phyloP scores from a whole-genome alignment of 1,284 basidiomycete species.

The Ustilago xerochloae region DNA sequence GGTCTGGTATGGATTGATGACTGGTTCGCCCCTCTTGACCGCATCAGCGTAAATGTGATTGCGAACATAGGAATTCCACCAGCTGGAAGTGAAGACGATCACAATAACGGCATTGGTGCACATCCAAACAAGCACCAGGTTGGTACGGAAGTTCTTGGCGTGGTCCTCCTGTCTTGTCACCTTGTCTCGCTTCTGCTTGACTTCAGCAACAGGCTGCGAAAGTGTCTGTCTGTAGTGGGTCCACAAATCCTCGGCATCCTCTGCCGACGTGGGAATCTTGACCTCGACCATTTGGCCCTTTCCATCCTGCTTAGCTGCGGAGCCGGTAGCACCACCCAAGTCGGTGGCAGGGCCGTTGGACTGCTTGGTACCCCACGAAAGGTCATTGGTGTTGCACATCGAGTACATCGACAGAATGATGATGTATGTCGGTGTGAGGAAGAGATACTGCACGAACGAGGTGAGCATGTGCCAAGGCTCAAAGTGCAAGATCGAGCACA shows the following conservation, averaged over 20 bases:
- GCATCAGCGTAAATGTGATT: constrained; percentile 33
- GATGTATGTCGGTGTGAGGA: constrained; percentile 63
- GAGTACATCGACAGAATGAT: constrained; percentile 65
- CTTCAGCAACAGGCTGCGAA: constrained; percentile 35
- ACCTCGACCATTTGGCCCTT: constrained; percentile 60
- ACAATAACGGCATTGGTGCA: constrained; percentile 61
- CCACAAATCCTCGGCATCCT: constrained; percentile 64
- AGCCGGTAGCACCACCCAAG: constrained; percentile 55
- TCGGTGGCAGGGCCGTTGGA: constrained; percentile 58
- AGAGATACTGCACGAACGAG: constrained; percentile 62
- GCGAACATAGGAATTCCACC: constrained; percentile 44
- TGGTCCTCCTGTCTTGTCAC: constrained; percentile 61
- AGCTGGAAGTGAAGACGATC: constrained; percentile 54
- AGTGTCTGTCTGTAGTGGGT: constrained; percentile 64
- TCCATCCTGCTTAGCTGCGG: constrained; percentile 44
- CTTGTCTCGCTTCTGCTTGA: constrained; percentile 48
- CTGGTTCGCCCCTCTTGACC: constrained; percentile 21
- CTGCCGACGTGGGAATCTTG: constrained; percentile 57
- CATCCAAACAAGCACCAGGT: constrained; percentile 86
- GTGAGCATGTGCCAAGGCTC: constrained; percentile 68
- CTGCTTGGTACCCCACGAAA: constrained; percentile 67
- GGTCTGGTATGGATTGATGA: constrained; percentile 48
- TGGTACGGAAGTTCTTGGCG: constrained; percentile 81
- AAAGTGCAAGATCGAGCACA: constrained; percentile 59
- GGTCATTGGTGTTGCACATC: constrained; percentile 65